Conservation (phyloP, 164 flowering plant genomes). For the Kalanchoe fedtschenkoi region DNA sequence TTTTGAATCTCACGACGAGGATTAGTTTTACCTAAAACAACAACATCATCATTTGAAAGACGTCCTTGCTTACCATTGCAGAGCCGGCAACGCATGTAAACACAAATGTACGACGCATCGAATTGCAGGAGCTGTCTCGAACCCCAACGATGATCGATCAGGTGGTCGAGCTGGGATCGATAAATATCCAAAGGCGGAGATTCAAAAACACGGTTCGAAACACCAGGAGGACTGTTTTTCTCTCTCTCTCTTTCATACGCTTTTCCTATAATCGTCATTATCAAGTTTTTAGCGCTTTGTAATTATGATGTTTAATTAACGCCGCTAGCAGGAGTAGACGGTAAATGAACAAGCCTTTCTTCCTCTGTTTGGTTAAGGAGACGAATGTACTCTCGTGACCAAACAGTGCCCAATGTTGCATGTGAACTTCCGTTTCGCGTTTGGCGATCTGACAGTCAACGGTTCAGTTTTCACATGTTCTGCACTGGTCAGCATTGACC, state of each 20-base stretch:
- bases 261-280: not conserved
- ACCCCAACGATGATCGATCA: too few relatives aligned
- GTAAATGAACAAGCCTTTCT: not conserved
- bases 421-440: slow-evolving; percentile 3
- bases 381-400: not conserved
- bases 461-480: not conserved
- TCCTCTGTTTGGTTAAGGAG: not conserved
- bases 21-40: too few relatives aligned
- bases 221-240: not conserved
- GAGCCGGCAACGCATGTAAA: too few relatives aligned
- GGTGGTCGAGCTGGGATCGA: too few relatives aligned
- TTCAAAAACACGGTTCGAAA: too few relatives aligned
- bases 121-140: too few relatives aligned
- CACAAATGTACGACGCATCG: too few relatives aligned
- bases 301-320: slow-evolving; percentile 5
- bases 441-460: slow-evolving; percentile 3
- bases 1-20: too few relatives aligned
- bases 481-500: not conserved
- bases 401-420: slow-evolving; percentile 1
- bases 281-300: not conserved
- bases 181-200: too few relatives aligned
- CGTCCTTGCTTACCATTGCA: too few relatives aligned
- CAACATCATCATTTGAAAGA: too few relatives aligned
- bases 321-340: not conserved
- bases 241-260: not conserved